Conservation (phyloP, 768 basidiomycete species). For the Lentinula sp. region DNA sequence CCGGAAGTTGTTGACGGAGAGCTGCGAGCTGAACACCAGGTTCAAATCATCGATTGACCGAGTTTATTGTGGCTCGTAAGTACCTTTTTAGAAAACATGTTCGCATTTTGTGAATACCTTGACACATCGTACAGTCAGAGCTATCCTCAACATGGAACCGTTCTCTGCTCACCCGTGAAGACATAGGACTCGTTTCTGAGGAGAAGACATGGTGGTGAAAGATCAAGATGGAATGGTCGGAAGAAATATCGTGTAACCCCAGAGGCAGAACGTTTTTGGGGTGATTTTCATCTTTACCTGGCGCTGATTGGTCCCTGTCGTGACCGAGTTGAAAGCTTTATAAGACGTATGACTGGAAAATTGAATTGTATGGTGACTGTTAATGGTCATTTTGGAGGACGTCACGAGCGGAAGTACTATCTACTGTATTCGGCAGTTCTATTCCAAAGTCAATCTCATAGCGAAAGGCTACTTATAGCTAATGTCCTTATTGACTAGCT, state of each 20-base stretch:
- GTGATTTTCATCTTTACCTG: not conserved
- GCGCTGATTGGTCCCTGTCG: not conserved
- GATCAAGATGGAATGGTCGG: not conserved
- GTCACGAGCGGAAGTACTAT: not conserved
- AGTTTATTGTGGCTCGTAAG: not conserved
- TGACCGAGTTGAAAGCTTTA: not conserved
- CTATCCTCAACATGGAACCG: not conserved
- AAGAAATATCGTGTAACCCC: not conserved
- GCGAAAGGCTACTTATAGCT: no score
- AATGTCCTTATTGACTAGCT: no score
- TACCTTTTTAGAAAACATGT: slow-evolving; percentile 1
- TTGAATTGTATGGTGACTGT: not conserved
- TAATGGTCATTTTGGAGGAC: not conserved
- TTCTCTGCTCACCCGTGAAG: not conserved
- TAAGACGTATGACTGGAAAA: not conserved
- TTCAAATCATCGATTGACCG: not conserved
- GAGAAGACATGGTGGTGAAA: not conserved
- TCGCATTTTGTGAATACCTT: slow-evolving; percentile 1
- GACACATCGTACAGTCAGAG: not conserved
- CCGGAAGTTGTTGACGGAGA: not conserved
- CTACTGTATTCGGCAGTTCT: no score
- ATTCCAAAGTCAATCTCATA: no score
- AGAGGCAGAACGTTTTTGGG: not conserved
- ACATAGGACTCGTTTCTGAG: slow-evolving; percentile 3
- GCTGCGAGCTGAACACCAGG: not conserved